Conservation (phyloP, 306 rosid genomes). For the Amphicarpaea edgeworthii region DNA sequence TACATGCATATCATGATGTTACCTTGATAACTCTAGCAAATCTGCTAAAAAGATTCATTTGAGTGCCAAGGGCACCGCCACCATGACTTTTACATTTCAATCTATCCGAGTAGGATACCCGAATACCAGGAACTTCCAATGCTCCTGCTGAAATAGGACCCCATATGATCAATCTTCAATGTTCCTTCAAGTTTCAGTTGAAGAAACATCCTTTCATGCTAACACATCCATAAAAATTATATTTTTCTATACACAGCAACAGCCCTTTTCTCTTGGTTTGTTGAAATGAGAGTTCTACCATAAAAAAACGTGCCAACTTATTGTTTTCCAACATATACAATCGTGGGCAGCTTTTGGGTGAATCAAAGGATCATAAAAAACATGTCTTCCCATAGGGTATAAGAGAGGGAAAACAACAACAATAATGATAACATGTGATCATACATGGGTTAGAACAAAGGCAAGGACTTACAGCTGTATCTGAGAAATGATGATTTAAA, state of each 20-base stretch:
- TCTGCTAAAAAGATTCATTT: conserved; percentile 75
- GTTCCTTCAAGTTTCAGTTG: conserved; percentile 15
- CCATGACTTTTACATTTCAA: conserved; percentile 41
- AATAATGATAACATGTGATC: not conserved
- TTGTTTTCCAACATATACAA: not conserved
- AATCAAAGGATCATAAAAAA: conserved; percentile 21
- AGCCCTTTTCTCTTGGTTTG: not conserved
- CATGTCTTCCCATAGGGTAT: not conserved
- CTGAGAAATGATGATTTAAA: conserved; percentile 37
- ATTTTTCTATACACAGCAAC: not conserved
- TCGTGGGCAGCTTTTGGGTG: not conserved
- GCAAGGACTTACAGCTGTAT: conserved; percentile 11
- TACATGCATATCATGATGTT: conserved; percentile 16
- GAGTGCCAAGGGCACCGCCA: conserved; percentile 70
- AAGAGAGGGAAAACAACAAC: not conserved
- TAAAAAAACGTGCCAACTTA: conserved; percentile 4
- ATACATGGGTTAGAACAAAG: not conserved
- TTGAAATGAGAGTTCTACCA: not conserved
- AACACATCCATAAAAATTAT: not conserved
- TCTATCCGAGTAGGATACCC: conserved; percentile 26
- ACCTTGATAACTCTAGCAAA: conserved; percentile 80
- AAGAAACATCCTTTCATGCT: conserved; percentile 2
- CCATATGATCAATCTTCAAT: conserved; percentile 6
- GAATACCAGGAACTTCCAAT: conserved; percentile 28
- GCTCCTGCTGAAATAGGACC: conserved; percentile 24